These are phyloP conservation scores for Corchorus capsularis DNA, from an alignment of 345 rosid species.

Conservation along the genomic window DNA sequence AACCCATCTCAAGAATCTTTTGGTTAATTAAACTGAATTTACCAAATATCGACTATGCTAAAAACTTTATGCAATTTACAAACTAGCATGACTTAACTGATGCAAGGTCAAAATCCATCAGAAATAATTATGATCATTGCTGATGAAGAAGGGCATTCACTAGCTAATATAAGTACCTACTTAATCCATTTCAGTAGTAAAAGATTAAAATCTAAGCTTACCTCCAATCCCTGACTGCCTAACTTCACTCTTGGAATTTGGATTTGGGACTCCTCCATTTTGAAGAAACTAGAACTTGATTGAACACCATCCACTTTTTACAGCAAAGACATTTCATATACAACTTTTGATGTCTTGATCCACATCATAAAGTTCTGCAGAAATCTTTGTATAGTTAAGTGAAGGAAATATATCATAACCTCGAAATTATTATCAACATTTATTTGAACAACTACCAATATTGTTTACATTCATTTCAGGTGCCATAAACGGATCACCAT, in stretches of 20 bases:
- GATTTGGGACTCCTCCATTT: constrained; percentile 12
- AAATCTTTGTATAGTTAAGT: not conserved
- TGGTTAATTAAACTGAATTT: not conserved
- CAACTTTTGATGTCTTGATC: not conserved
- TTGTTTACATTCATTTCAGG: not conserved
- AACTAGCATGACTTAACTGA: no score
- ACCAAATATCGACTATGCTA: not conserved
- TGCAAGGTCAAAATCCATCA: not conserved
- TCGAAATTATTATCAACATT: not conserved
- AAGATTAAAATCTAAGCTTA: not conserved
- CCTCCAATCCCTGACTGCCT: constrained; percentile 50
- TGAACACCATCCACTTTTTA: not conserved
- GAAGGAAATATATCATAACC: not conserved
- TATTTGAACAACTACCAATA: not conserved
- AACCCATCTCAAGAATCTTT: no score
- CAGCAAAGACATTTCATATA: not conserved
- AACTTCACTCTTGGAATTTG: constrained; percentile 38
- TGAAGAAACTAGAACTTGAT: not conserved
- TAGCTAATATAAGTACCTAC: not conserved
- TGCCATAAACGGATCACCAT: no score
- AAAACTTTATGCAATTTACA: not conserved
- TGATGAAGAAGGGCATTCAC: not conserved
- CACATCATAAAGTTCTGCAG: constrained; percentile 7
- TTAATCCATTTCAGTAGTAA: not conserved
- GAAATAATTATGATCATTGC: not conserved